These are phyloP conservation scores for Mucor irregularis DNA, from an alignment of 371 early-diverging fungal species.

Conservation along the genomic window DNA sequence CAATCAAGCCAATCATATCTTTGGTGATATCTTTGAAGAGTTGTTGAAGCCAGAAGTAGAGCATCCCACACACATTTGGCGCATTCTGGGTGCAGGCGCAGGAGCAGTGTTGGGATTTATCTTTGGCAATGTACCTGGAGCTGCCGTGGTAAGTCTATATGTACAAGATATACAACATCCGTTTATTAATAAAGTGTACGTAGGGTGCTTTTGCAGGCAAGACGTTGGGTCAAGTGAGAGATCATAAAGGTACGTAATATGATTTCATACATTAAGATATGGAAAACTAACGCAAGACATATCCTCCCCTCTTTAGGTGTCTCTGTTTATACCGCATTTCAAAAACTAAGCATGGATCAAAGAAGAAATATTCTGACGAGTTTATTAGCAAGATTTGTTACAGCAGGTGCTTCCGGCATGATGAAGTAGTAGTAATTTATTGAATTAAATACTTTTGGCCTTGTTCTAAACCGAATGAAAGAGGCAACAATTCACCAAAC, in stretches of 20 bases:
- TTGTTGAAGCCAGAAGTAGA: constrained; percentile 29
- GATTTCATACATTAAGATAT: not conserved
- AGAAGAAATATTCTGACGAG: constrained; percentile 42
- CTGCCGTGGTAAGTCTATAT: constrained; percentile 26
- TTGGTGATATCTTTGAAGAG: constrained; percentile 32
- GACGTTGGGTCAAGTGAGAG: constrained; percentile 30
- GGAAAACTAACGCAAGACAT: not conserved
- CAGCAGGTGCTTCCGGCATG: constrained; percentile 42
- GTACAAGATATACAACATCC: not conserved
- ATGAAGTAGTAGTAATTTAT: constrained; percentile 34
- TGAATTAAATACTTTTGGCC: constrained; percentile 13
- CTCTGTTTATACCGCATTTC: constrained; percentile 48
- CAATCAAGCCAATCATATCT: constrained; percentile 25
- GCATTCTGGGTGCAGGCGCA: constrained; percentile 25
- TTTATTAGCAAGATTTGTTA: constrained; percentile 39
- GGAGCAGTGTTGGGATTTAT: constrained; percentile 32
- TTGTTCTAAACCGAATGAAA: constrained; percentile 64
- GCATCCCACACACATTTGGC: constrained; percentile 29
- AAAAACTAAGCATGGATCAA: constrained; percentile 30
- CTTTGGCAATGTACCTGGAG: constrained; percentile 30
- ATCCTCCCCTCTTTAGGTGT: constrained; percentile 23
- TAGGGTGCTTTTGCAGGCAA: constrained; percentile 35
- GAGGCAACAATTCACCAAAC: constrained; percentile 63
- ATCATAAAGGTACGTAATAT: constrained; percentile 25
- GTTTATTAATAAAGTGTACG: not conserved